Evolutionary conservation across 495 filamentous ascomycete species (phyloP).

Genomic region (Xylaria bambusicola): DNA sequence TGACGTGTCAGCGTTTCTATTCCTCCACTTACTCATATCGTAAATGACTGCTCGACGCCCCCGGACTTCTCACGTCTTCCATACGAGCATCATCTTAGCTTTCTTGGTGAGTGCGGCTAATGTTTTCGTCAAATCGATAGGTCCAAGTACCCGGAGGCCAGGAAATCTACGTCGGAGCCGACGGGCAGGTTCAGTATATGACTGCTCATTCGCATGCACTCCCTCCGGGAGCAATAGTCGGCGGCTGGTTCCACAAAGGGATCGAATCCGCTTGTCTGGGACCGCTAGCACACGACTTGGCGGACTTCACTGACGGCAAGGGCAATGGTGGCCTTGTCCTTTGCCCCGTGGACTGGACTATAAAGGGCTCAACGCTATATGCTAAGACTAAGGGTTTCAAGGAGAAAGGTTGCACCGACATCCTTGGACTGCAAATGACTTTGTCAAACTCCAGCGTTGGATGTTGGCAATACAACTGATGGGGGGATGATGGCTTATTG

Average conservation of each 20-base stretch:
- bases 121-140: constrained; percentile 27
- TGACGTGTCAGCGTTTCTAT: neutral
- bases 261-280: constrained; percentile 20
- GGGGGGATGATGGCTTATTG: constrained; percentile 2
- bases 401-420: constrained; percentile 19
- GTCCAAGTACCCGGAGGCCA: constrained; percentile 68
- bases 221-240: constrained; percentile 52
- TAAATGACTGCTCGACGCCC: too few species aligned
- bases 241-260: constrained; percentile 42
- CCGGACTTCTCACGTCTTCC: too few species aligned
- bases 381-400: constrained; percentile 24
- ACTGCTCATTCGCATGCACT: constrained; percentile 59
- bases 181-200: constrained; percentile 62
- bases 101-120: neutral
- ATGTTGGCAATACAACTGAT: constrained; percentile 29
- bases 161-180: constrained; percentile 58
- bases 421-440: constrained; percentile 21
- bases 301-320: constrained; percentile 27
- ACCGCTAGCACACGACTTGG: constrained; percentile 11
- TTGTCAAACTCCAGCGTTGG: constrained; percentile 1
- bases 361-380: constrained; percentile 21
- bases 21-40: neutral
- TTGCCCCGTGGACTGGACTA: constrained; percentile 21
- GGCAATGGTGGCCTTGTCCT: constrained; percentile 23
- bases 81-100: too few species aligned